phyloP scores from a whole-genome alignment of 208 protist genomes.

The Blechomonas ayalai region DNA sequence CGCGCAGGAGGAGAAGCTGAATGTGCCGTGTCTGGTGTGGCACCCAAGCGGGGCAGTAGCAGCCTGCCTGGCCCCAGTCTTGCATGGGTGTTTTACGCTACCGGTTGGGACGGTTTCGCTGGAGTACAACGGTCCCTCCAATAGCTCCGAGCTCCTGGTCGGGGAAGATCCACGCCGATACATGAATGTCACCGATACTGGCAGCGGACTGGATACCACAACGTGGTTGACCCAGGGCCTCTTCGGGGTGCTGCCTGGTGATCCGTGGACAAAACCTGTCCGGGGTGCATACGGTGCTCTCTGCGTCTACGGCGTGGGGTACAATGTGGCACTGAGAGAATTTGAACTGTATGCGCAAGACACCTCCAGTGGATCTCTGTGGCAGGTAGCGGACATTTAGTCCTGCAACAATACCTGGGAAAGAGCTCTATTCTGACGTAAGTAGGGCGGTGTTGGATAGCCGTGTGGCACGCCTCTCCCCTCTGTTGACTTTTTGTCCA shows the following conservation, averaged over 20 bases:
- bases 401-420: too few species aligned
- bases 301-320: conserved; percentile 49
- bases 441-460: too few species aligned
- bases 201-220: conserved; percentile 22
- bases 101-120: conserved; percentile 46
- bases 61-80: conserved; percentile 58
- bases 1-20: conserved; percentile 8
- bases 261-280: conserved; percentile 19
- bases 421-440: too few species aligned
- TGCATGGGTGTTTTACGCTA: conserved; percentile 42
- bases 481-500: too few species aligned
- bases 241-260: conserved; percentile 51
- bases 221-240: conserved; percentile 69
- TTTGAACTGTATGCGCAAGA: conserved; percentile 65
- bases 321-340: conserved; percentile 28
- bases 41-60: conserved; percentile 63
- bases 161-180: conserved; percentile 54
- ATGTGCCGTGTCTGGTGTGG: conserved; percentile 47
- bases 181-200: conserved; percentile 33
- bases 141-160: conserved; percentile 26
- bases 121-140: conserved; percentile 65
- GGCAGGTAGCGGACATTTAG: too few species aligned
- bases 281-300: neutral
- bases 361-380: conserved; percentile 9
- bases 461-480: too few species aligned